Conservation (phyloP, 2,329 filamentous ascomycete genomes). For the Stenocarpella maydis region DNA sequence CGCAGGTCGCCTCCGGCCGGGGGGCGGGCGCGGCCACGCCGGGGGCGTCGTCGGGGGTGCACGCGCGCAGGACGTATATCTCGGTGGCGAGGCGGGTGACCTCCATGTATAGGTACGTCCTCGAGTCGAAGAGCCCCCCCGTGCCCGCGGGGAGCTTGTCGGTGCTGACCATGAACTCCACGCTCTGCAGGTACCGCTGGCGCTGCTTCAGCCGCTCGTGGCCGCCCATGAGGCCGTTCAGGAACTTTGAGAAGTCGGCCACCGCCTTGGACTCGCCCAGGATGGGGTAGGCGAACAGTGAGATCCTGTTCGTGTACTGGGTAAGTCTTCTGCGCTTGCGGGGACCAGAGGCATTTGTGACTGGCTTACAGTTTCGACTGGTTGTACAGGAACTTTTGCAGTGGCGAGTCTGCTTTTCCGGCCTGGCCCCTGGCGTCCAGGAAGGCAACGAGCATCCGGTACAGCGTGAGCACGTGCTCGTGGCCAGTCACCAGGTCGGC, state of each 20-base stretch:
- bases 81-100: constrained; percentile 23
- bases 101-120: constrained; percentile 29
- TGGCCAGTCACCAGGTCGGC: constrained; percentile 32
- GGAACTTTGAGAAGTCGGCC: constrained; percentile 24
- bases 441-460: constrained; percentile 33
- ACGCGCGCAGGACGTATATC: constrained; percentile 30
- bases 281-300: constrained; percentile 29
- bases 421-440: constrained; percentile 24
- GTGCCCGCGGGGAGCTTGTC: not conserved
- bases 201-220: constrained; percentile 10
- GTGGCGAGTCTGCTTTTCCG: not conserved
- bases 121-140: not conserved
- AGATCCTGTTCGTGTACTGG: not conserved
- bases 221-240: constrained; percentile 18
- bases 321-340: too few species aligned
- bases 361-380: constrained; percentile 29
- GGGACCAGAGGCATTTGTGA: too few species aligned
- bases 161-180: constrained; percentile 10
- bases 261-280: constrained; percentile 31
- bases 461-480: constrained; percentile 31
- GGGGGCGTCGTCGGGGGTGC: not conserved
- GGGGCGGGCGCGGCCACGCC: not conserved
- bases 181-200: constrained; percentile 2
- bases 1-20: not conserved
- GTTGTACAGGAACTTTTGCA: constrained; percentile 27